Base-by-base conservation (phyloP, 352 stramenopile genomes). In the Globisporangium heterothallicum region DNA sequence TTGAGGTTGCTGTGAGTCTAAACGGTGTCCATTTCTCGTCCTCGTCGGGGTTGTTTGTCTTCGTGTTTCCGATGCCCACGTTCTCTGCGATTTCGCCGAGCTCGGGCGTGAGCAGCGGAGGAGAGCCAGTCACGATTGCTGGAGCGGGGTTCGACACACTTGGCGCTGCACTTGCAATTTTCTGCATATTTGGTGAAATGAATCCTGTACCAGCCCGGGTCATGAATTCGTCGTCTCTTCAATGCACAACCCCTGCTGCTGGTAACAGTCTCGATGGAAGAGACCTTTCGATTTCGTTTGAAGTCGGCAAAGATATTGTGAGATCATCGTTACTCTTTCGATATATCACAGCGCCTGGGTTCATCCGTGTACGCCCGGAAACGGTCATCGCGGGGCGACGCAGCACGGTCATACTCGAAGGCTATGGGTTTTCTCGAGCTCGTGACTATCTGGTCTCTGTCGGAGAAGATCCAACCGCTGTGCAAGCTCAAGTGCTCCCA, bases 21-120 rank as follows among this genome's bases (percentile, higher is more conserved):
- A 78, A 78, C 30, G 63, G 59, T 1, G 58, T 29, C 1, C 63
- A 78, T 40, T 56, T 61, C 10, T 74, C 66, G 4, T 46, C 34
- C 2, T 53, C 30, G 2, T 32, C 27, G 12, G 21, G 27, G 8
- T 44, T 50, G 1, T 34, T 56, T 0, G 22, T 55, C 16, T 58
- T 59, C 32, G 42, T 78, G 6, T 72, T 65, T 30, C 41, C 52
- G 0, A 21, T 61, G 2, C 69, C 69, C 25, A 60, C 25, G 4
- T 74, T 78, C 16, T 6, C 52, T 0, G 45, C 16, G 2, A 40
- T 68, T 6, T 38, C 12, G 4, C 40, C 35, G 6, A 42, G 1
- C 9, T 59, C 29, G 7, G 7, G 10, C 9, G 9, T 29, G 13
- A 52, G 49, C 3, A 42, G 7, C 21, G 45, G 24, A 7, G 41